phyloP scores from a whole-genome alignment of 2,329 filamentous ascomycete genomes.

The Diplodia sapinea region DNA sequence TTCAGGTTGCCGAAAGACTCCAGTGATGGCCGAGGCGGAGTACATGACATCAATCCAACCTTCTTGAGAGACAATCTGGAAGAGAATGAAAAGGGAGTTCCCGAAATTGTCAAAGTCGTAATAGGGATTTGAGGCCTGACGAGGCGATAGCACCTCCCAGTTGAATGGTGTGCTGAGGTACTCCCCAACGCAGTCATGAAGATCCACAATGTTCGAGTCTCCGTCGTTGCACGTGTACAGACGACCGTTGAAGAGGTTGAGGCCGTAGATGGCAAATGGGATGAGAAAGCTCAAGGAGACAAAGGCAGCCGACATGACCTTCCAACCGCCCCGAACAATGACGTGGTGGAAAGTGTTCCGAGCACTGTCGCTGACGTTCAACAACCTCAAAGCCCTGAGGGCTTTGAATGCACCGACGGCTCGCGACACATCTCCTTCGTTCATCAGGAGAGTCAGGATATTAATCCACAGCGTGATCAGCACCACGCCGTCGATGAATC shows the following conservation, averaged over 20 bases:
- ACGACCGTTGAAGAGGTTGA: slow-evolving; percentile 89
- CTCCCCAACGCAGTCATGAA: slow-evolving; percentile 83
- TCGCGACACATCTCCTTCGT: slow-evolving; percentile 83
- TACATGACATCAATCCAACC: slow-evolving; percentile 96
- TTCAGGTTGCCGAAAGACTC: slow-evolving; percentile 73
- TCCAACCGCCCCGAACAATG: slow-evolving; percentile 92
- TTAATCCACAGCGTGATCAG: slow-evolving; percentile 95
- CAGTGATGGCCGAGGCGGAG: slow-evolving; percentile 80
- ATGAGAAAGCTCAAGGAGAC: slow-evolving; percentile 94
- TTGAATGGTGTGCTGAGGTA: slow-evolving; percentile 77
- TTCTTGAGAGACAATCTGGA: slow-evolving; percentile 98
- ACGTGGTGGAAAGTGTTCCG: slow-evolving; percentile 96
- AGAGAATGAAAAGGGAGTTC: slow-evolving; percentile 92
- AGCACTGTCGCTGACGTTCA: slow-evolving; percentile 96
- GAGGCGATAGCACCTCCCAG: slow-evolving; percentile 84
- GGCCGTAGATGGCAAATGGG: slow-evolving; percentile 93
- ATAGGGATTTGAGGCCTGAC: slow-evolving; percentile 79
- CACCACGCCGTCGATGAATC: slow-evolving; percentile 90
- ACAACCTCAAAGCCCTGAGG: slow-evolving; percentile 82
- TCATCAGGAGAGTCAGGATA: slow-evolving; percentile 78
- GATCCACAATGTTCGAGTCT: slow-evolving; percentile 59
- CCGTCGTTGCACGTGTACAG: slow-evolving; percentile 81
- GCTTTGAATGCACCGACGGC: slow-evolving; percentile 98
- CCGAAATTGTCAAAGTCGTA: slow-evolving; percentile 96
- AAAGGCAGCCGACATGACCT: slow-evolving; percentile 89